Conservation (phyloP, 1,139 yeast species). For the Martiniozyma asiatica region DNA sequence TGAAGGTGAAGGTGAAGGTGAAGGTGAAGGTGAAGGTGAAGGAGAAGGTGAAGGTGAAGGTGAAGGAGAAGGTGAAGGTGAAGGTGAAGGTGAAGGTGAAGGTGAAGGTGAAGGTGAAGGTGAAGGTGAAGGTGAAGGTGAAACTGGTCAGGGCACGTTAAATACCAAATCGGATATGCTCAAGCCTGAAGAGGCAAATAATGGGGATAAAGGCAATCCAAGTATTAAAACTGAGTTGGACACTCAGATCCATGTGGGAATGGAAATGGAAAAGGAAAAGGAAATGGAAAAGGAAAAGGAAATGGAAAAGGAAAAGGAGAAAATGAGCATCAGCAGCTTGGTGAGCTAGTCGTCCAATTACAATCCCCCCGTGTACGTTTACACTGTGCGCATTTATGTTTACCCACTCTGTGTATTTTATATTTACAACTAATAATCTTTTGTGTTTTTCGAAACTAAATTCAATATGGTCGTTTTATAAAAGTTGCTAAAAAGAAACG, state of each 20-base stretch:
- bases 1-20: constrained; percentile 21
- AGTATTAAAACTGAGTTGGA: constrained; percentile 40
- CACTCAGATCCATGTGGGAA: constrained; percentile 28
- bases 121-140: constrained; percentile 40
- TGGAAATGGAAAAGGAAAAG: constrained; percentile 12
- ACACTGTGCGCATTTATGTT: too few species aligned
- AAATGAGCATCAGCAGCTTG: constrained; percentile 11
- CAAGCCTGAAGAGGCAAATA: too few species aligned
- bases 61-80: constrained; percentile 44
- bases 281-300: neutral
- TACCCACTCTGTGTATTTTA: too few species aligned
- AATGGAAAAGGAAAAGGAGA: constrained; percentile 1
- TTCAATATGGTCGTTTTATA: too few species aligned
- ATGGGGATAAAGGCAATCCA: too few species aligned
- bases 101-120: constrained; percentile 38
- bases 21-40: constrained; percentile 22
- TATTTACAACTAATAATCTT: neutral
- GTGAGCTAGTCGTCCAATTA: too few species aligned
- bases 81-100: constrained; percentile 37
- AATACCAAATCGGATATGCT: too few species aligned
- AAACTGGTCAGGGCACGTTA: too few species aligned
- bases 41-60: constrained; percentile 39
- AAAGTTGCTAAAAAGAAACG: neutral
- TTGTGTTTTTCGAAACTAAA: too few species aligned
- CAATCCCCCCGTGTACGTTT: too few species aligned